Conservation (phyloP, 2,329 filamentous ascomycete species). For the Akanthomyces lecanii region DNA sequence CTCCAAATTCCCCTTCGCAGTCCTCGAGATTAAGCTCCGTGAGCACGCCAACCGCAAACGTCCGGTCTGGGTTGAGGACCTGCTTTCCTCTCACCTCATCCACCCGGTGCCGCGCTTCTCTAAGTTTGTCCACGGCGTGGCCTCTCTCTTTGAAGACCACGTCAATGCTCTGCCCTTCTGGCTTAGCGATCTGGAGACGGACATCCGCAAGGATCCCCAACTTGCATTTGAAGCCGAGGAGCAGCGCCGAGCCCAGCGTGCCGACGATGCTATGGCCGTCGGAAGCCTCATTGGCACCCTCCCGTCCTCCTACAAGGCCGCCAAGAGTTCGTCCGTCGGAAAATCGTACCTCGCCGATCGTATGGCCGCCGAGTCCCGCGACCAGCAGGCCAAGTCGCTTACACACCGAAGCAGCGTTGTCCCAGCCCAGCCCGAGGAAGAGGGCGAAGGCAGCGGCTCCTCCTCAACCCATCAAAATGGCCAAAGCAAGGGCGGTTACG, state of each 20-base stretch:
- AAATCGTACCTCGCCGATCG: slow-evolving; percentile 61
- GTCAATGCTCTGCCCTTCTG: slow-evolving; percentile 97
- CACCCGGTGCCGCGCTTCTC: slow-evolving; percentile 88
- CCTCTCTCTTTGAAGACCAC: slow-evolving; percentile 88
- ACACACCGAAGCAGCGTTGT: slow-evolving; percentile 24
- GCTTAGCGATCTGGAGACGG: slow-evolving; percentile 84
- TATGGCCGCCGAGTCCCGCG: slow-evolving; percentile 43
- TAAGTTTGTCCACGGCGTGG: slow-evolving; percentile 93
- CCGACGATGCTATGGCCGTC: slow-evolving; percentile 83
- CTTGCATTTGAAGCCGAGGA: slow-evolving; percentile 89
- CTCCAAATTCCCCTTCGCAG: slow-evolving; percentile 80
- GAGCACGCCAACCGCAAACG: slow-evolving; percentile 62
- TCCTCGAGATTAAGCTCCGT: slow-evolving; percentile 88
- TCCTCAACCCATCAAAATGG: slow-evolving; percentile 33
- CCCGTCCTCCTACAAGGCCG: slow-evolving; percentile 51
- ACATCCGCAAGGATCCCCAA: slow-evolving; percentile 91
- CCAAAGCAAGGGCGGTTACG: slow-evolving; percentile 41
- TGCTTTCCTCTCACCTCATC: slow-evolving; percentile 90
- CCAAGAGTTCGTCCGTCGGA: slow-evolving; percentile 62
- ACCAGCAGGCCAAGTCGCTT: slow-evolving; percentile 27
- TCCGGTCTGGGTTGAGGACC: slow-evolving; percentile 81
- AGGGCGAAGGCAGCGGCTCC: slow-evolving; percentile 30
- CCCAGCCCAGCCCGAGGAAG: slow-evolving; percentile 30
- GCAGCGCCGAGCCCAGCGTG: slow-evolving; percentile 71
- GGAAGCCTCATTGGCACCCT: slow-evolving; percentile 74